These are phyloP conservation scores for Sugiyamaella sp. DNA, from an alignment of 1,139 yeast species.

Conservation along the genomic window DNA sequence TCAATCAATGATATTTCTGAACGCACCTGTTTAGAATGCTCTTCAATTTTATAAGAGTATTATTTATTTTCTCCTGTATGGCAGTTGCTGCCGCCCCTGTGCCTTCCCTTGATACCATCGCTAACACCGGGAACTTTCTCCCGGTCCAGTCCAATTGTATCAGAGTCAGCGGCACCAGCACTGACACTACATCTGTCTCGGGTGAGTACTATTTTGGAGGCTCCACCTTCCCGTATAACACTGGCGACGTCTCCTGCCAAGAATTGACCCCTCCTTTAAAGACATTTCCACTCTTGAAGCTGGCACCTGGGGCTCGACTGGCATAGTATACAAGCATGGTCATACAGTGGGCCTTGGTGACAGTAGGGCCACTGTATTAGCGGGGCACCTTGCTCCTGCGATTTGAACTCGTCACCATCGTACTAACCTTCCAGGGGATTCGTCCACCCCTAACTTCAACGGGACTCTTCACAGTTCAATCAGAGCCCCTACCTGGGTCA, in stretches of 20 bases:
- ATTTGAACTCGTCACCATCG: background rate
- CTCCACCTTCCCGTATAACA: background rate
- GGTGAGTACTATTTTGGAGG: conserved; percentile 4
- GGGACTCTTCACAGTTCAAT: background rate
- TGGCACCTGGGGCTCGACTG: background rate
- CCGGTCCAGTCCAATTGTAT: background rate
- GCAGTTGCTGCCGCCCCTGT: too few species aligned
- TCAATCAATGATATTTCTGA: too few species aligned
- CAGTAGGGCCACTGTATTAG: background rate
- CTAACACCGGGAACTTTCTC: background rate
- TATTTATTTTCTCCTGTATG: too few species aligned
- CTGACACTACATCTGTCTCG: background rate
- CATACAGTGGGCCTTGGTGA: background rate
- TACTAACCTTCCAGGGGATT: background rate
- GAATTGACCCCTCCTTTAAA: background rate
- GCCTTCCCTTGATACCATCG: background rate
- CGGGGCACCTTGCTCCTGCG: background rate
- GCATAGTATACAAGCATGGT: background rate
- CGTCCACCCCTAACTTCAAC: background rate
- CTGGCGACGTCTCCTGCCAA: background rate
- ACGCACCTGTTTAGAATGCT: too few species aligned
- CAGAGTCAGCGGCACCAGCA: background rate
- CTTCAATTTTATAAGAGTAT: too few species aligned
- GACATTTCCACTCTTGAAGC: background rate
- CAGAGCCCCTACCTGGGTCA: background rate